phyloP scores from a whole-genome alignment of 1,284 basidiomycete genomes.

The Ustanciosporium gigantosporum region DNA sequence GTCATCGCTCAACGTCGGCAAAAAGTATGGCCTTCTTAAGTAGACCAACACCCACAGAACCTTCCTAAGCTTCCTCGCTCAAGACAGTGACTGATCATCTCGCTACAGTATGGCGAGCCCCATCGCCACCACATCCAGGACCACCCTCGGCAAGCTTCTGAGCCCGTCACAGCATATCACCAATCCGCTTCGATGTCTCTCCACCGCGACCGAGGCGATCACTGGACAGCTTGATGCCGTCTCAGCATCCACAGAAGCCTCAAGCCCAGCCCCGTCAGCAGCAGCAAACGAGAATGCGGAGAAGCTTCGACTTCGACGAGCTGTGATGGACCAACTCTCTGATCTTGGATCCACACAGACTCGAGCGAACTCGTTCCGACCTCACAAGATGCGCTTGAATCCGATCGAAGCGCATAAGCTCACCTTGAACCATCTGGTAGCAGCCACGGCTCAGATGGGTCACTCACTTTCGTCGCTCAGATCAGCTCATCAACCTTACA shows the following conservation, averaged over 20 bases:
- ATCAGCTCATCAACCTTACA: conserved; percentile 86
- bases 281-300: conserved; percentile 10
- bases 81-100: too few species aligned
- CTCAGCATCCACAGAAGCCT: too few species aligned
- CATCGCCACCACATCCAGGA: conserved; percentile 37
- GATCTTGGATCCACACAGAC: conserved; percentile 78
- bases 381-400: conserved; percentile 73
- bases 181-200: neutral
- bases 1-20: too few species aligned
- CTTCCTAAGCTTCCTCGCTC: neutral
- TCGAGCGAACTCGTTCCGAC: conserved; percentile 72
- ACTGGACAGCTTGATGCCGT: too few species aligned
- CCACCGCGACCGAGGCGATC: conserved; percentile 2
- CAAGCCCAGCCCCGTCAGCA: neutral
- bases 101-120: conserved; percentile 37
- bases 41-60: too few species aligned
- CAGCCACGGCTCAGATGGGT: conserved; percentile 90
- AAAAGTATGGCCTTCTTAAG: too few species aligned
- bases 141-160: conserved; percentile 24
- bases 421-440: conserved; percentile 85
- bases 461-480: conserved; percentile 81
- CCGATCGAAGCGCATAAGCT: conserved; percentile 70
- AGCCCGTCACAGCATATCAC: conserved; percentile 1
- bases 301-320: conserved; percentile 34
- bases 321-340: conserved; percentile 68